Percentiles rank a stretch among this genome's conserved stretches.
phyloP scores from a whole-genome alignment of 108 stramenopile species.

The Cyclostephanos invisitatus region DNA sequence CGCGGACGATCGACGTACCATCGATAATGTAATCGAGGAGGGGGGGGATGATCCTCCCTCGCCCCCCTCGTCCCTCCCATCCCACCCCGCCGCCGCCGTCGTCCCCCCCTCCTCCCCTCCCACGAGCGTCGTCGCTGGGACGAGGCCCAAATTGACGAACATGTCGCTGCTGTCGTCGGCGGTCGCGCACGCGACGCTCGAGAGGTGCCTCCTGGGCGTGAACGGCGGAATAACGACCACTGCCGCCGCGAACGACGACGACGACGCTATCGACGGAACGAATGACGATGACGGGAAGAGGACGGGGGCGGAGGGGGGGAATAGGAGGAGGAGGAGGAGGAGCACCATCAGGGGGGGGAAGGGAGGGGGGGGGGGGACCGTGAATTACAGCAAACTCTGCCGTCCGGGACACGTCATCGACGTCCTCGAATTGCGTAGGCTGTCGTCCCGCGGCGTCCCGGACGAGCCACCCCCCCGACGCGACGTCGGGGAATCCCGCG shows the following conservation, averaged over 20 bases:
- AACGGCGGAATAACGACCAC: conserved; percentile 1
- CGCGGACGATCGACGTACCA: too few relatives aligned
- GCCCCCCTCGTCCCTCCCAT: too few relatives aligned
- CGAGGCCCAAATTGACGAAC: conserved; percentile 29
- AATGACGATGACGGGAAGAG: too few relatives aligned
- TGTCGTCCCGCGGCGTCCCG: conserved; percentile 58
- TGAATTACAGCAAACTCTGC: conserved; percentile 43
- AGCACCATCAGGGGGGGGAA: too few relatives aligned
- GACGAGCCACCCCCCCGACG: conserved; percentile 56
- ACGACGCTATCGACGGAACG: background rate
- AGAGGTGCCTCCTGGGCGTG: conserved; percentile 33
- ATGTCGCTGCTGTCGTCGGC: conserved; percentile 37
- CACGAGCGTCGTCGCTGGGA: background rate
- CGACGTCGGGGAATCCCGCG: too few relatives aligned
- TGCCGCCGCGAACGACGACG: background rate
- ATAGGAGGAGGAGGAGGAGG: too few relatives aligned
- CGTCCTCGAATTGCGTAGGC: conserved; percentile 57
- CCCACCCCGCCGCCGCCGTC: too few relatives aligned
- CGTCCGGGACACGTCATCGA: conserved; percentile 55
- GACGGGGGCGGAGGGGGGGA: too few relatives aligned
- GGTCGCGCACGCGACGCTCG: conserved; percentile 38
- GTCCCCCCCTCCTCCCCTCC: too few relatives aligned
- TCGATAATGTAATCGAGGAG: too few relatives aligned
- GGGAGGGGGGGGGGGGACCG: too few relatives aligned
- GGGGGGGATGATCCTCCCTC: too few relatives aligned